Base-by-base conservation (phyloP, 495 filamentous ascomycete genomes). In the Penicillium ochrochloron region DNA sequence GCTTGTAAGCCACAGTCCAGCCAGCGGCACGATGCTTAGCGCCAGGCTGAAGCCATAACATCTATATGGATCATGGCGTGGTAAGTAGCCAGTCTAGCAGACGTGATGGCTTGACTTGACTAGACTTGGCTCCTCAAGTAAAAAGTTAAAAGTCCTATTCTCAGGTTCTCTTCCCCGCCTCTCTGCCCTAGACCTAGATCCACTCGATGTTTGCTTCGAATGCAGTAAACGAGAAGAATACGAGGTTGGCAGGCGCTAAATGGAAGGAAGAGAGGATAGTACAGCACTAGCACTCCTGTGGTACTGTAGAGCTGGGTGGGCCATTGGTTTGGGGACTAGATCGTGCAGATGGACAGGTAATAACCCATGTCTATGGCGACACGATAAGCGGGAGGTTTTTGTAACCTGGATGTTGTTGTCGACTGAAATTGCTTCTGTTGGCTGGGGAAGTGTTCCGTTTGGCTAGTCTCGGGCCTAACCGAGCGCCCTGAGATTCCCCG, bases 401-500 rank as follows among this genome's bases (percentile, higher is more conserved):
- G 9, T 25, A 27, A 10, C 12, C 46, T 50, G 12, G 15, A 17
- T 29, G 25, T 52, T 25, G 21, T 21, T 31, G 48, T n/a, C 25
- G 15, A 52, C 48, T 56, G 53, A 3, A 56, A 8, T 37, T 23
- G 34, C 31, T 21, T 33, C 33, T 37, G 34, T 56, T 56, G 19
- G 19, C 27, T 52, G 17, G 15, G 64, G 60, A 66, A 66, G 37
- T 23, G 56, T 56, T 66, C 67, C 60, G 64, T 57, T 69, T 66
- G 58, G 64, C 27, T 52, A 31, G 23, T 2, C 11, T 15, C 48
- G 48, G 48, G 44, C 48, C 48, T 31, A 52, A 31, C 48, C 48
- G 48, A 52, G 27, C 48, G 15, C 25, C 23, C 48, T 17, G 4
- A 52, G 48, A 31, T 29, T 54, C 48, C 4, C 35, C 48, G 27